Evolutionary conservation across 1,284 basidiomycete species (phyloP).

Genomic region (Leccinum pachyderme): DNA sequence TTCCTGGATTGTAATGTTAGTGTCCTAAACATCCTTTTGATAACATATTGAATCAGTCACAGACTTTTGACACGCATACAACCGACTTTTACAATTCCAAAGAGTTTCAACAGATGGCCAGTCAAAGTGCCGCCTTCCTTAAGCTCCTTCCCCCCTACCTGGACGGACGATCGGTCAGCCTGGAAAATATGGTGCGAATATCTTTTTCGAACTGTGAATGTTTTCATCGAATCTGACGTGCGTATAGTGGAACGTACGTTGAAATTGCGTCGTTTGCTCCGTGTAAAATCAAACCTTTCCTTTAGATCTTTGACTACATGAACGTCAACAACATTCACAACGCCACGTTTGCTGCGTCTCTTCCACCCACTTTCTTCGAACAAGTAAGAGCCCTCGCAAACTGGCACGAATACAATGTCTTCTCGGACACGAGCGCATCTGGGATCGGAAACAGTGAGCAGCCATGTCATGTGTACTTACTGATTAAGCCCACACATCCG

Average conservation of each 20-base stretch:
- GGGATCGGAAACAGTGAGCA: conserved; percentile 72
- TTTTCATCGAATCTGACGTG: conserved; percentile 9
- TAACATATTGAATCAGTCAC: conserved; percentile 2
- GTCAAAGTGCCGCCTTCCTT: conserved; percentile 56
- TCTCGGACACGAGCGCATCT: conserved; percentile 51
- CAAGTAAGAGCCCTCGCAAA: conserved; percentile 68
- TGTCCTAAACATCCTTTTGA: background rate
- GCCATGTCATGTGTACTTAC: background rate
- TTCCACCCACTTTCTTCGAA: conserved; percentile 54
- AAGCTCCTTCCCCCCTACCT: conserved; percentile 51
- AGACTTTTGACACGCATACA: conserved; percentile 56
- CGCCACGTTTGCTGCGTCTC: conserved; percentile 48
- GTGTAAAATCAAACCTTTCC: background rate
- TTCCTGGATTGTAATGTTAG: conserved; percentile 62
- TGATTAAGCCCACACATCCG: conserved; percentile 7
- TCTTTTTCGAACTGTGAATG: background rate
- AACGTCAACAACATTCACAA: conserved; percentile 75
- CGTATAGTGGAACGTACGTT: conserved; percentile 59
- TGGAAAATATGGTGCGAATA: conserved; percentile 62
- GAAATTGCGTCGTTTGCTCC: background rate
- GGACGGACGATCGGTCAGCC: conserved; percentile 52
- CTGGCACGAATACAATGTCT: conserved; percentile 74
- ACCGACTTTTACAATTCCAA: conserved; percentile 50
- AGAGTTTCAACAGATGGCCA: conserved; percentile 51
- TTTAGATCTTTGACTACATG: conserved; percentile 72